Percentiles rank a stretch among this genome's conserved stretches.
phyloP scores from a whole-genome alignment of 441 rosid species.

The Theobroma grandiflorum region DNA sequence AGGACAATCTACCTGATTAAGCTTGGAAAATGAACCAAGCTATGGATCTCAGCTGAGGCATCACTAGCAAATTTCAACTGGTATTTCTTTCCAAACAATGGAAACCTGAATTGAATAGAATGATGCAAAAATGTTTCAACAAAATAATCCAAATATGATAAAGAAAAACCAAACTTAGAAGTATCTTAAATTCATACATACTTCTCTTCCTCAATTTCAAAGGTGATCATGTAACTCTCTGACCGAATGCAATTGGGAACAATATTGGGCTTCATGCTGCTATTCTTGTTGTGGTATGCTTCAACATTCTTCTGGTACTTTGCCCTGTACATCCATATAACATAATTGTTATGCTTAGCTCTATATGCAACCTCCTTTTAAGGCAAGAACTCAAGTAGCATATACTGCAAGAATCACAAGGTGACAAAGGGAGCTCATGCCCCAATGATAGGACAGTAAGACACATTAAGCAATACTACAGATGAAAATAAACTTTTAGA shows the following conservation, averaged over 20 bases:
- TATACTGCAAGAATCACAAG: slow-evolving; percentile 10
- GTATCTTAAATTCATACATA: slow-evolving; percentile 36
- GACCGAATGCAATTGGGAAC: slow-evolving; percentile 98
- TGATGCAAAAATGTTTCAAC: slow-evolving; percentile 11
- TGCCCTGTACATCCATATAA: slow-evolving; percentile 64
- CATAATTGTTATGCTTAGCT: slow-evolving; percentile 9
- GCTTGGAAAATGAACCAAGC: slow-evolving; percentile 99
- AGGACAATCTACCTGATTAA: slow-evolving; percentile 70
- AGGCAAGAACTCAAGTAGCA: slow-evolving; percentile 23
- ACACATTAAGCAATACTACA: not conserved
- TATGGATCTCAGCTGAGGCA: slow-evolving; percentile 73
- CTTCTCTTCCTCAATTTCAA: slow-evolving; percentile 98
- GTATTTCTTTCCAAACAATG: slow-evolving; percentile 93
- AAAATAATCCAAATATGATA: slow-evolving; percentile 23
- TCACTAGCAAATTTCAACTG: slow-evolving; percentile 94
- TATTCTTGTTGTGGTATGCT: slow-evolving; percentile 90
- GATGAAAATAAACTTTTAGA: not conserved
- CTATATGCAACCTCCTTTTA: not conserved
- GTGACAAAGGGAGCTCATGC: not conserved
- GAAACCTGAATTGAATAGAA: slow-evolving; percentile 68
- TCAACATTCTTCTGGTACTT: slow-evolving; percentile 98
- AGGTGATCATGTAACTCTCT: slow-evolving; percentile 95
- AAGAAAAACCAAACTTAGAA: slow-evolving; percentile 7
- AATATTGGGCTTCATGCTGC: slow-evolving; percentile 81
- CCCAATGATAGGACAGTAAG: not conserved